These are phyloP conservation scores for Alloteropsis semialata DNA, from an alignment of 176 grass and related monocot species.

Conservation along the genomic window DNA sequence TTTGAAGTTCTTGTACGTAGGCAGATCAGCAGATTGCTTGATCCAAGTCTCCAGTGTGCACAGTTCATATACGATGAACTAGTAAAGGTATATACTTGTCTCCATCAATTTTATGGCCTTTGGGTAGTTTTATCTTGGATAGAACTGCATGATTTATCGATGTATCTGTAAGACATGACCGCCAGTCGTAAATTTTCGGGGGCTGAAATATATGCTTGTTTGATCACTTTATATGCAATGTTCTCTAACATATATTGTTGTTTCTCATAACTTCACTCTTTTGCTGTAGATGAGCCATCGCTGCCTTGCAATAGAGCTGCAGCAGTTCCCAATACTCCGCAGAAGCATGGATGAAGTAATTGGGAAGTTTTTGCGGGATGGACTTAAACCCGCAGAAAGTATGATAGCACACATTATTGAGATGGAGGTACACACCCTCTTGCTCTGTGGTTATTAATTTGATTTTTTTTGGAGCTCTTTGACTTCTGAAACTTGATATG, in stretches of 20 bases:
- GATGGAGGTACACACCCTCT: conserved; percentile 73
- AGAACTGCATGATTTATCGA: neutral
- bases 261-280: conserved; percentile 14
- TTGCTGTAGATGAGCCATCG: conserved; percentile 81
- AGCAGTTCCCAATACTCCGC: conserved; percentile 84
- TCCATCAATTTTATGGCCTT: neutral
- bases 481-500: neutral
- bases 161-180: neutral
- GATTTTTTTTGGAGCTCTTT: neutral
- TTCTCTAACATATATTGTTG: conserved; percentile 14
- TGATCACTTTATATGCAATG: neutral
- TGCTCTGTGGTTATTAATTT: conserved; percentile 7
- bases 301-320: conserved; percentile 72
- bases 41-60: conserved; percentile 95
- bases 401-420: conserved; percentile 96
- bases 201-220: conserved; percentile 6
- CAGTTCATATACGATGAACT: conserved; percentile 96
- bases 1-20: conserved; percentile 95
- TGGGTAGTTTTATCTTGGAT: neutral
- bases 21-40: conserved; percentile 89
- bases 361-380: conserved; percentile 82
- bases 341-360: conserved; percentile 98
- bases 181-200: neutral
- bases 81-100: conserved; percentile 54
- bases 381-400: conserved; percentile 89